Conservation (phyloP, 106 monocot species). For the Dactylorhiza incarnata region DNA sequence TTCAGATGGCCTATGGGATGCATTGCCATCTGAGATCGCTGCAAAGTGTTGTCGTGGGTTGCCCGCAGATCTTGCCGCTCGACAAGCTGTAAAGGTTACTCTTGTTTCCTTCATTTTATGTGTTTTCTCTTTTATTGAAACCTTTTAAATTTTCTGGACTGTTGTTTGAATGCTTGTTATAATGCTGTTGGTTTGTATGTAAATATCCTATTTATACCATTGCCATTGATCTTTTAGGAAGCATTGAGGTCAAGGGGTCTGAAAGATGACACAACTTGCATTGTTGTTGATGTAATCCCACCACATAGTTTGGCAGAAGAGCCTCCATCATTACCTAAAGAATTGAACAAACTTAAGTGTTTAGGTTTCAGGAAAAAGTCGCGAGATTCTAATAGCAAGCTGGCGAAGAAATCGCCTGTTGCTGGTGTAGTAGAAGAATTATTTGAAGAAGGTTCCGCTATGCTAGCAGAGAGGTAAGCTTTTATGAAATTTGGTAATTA, state of each 20-base stretch:
- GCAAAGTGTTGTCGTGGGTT: constrained; percentile 81
- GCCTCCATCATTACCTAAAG: constrained; percentile 64
- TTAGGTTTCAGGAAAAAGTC: constrained; percentile 53
- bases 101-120: neutral
- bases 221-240: constrained; percentile 45
- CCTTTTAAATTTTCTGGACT: neutral
- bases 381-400: constrained; percentile 48
- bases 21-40: constrained; percentile 64
- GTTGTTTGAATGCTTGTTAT: neutral
- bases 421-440: constrained; percentile 81
- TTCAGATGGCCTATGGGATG: constrained; percentile 97
- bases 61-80: constrained; percentile 85
- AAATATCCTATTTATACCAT: constrained; percentile 8
- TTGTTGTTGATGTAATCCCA: constrained; percentile 91
- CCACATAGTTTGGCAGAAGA: constrained; percentile 46
- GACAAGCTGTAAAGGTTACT: constrained; percentile 83
- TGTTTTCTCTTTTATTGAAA: neutral
- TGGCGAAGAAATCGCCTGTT: constrained; percentile 60
- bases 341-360: constrained; percentile 60
- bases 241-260: constrained; percentile 90
- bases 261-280: constrained; percentile 98
- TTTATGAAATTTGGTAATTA: neutral
- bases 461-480: constrained; percentile 85
- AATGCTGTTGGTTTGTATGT: neutral
- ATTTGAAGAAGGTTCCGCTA: constrained; percentile 99